Evolutionary conservation across 179 eudicot species (phyloP), one percentile per base, ranked within the genome.

Genomic region (Spinacia oleracea): DNA sequence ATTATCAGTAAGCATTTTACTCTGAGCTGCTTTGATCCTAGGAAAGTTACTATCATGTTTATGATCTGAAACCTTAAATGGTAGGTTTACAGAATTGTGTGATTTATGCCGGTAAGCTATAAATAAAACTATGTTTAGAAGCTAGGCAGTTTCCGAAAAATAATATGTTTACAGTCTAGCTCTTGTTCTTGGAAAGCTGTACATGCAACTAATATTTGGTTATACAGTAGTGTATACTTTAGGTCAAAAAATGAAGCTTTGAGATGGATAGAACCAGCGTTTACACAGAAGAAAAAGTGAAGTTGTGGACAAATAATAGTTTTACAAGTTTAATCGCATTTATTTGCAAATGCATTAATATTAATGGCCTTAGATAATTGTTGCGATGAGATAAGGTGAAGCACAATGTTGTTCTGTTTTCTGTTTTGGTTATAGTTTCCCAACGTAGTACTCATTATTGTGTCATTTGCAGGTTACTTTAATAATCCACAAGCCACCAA

Each of bases 401-500:
- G 31, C 64, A 63, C 20, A 31, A 6, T 63, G 6, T 12, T 27
- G 8, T 32, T 31, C n/a, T 51, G 58, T 40, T 63, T 63, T 63
- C 6, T 63, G 2, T 0, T 23, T 12, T 29, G 35, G 31, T 18
- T 50, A 31, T 31, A 27, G 40, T 1, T 50, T 10, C 7, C 31
- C 34, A 69, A 42, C 34, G 11, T 25, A 29, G 29, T 71, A 25
- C 21, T 66, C 12, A 2, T 25, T 70, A 4, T 70, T 7, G 9
- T 58, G 16, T 51, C 0, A 23, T 76, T 8, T 55, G 50, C 75
- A 83, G 97, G 92, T 68, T 90, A 93, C 77, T 81, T 78, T 50
- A 85, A 88, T 64, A 91, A 91, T 78, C 84, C 83, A 40, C 68
- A 89, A 75, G 95, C 95, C 69, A 91, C 92, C 35, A 81, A 80